A percentile compares a stretch with the other conserved stretches of the same genome.
phyloP scores from a whole-genome alignment of 148 eudicot genomes.

The Vaccinium myrtillus region DNA sequence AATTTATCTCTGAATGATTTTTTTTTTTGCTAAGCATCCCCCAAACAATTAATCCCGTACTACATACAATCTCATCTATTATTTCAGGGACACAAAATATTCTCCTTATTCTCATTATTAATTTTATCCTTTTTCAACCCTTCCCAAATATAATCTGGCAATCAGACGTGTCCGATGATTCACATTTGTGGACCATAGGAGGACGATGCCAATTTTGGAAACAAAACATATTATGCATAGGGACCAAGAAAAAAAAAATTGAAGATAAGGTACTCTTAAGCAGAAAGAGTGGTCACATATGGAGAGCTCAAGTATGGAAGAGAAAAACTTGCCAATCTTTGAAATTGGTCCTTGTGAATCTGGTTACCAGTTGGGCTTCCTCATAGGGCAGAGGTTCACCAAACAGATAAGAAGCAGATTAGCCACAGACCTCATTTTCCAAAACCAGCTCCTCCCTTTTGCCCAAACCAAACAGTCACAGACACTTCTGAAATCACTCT shows the following conservation, averaged over 20 bases:
- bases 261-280: constrained; percentile 10
- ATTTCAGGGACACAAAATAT: too few relatives aligned
- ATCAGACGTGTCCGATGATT: too few relatives aligned
- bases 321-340: constrained; percentile 40
- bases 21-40: too few relatives aligned
- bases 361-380: constrained; percentile 65
- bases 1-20: too few relatives aligned
- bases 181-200: not conserved
- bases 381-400: constrained; percentile 67
- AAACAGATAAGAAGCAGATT: constrained; percentile 60
- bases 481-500: constrained; percentile 45
- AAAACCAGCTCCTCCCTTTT: constrained; percentile 66
- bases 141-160: too few relatives aligned
- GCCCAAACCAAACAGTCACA: constrained; percentile 35
- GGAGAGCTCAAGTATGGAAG: constrained; percentile 19
- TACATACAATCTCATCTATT: too few relatives aligned
- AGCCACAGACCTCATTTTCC: constrained; percentile 64
- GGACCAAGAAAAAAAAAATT: not conserved
- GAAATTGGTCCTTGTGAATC: constrained; percentile 68
- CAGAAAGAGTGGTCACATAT: not conserved
- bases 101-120: too few relatives aligned
- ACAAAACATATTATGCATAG: not conserved
- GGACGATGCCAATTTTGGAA: not conserved
- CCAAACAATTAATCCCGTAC: too few relatives aligned
- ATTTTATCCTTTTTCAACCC: too few relatives aligned